Conservation (phyloP, 2,329 filamentous ascomycete species). For the Penicillium sp. region DNA sequence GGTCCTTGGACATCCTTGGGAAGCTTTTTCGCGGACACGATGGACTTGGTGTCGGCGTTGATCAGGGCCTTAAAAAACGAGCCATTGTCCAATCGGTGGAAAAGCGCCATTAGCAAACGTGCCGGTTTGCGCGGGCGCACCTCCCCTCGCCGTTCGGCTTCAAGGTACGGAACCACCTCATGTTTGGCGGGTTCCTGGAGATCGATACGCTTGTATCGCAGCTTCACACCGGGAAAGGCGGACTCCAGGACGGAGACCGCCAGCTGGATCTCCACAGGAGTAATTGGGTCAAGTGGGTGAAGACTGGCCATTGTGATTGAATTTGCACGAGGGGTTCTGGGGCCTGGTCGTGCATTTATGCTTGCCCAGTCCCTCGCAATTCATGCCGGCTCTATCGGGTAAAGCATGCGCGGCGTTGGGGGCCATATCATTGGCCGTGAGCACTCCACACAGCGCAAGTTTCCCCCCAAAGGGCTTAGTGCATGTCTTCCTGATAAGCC, state of each 20-base stretch:
- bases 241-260: constrained; percentile 41
- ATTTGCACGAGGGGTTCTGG: neutral
- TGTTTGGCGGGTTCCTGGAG: constrained; percentile 65
- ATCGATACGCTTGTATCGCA: constrained; percentile 66
- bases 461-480: constrained; percentile 19
- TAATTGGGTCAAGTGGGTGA: constrained; percentile 45
- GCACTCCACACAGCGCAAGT: constrained; percentile 15
- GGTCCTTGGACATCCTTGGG: constrained; percentile 57
- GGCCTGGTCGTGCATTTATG: constrained; percentile 12
- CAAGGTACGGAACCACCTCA: constrained; percentile 60
- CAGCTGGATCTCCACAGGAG: constrained; percentile 41
- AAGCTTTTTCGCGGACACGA: constrained; percentile 44
- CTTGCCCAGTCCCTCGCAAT: neutral
- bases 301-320: constrained; percentile 24
- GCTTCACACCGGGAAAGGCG: constrained; percentile 36
- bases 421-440: constrained; percentile 14
- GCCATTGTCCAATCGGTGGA: constrained; percentile 41
- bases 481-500: neutral
- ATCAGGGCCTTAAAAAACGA: constrained; percentile 45
- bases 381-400: constrained; percentile 8
- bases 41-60: constrained; percentile 42
- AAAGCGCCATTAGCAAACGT: constrained; percentile 56
- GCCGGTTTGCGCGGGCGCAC: constrained; percentile 53
- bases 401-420: constrained; percentile 18
- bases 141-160: constrained; percentile 59